Evolutionary conservation across 352 stramenopile genomes (phyloP).

Genomic region (Saprolegnia diclina): DNA sequence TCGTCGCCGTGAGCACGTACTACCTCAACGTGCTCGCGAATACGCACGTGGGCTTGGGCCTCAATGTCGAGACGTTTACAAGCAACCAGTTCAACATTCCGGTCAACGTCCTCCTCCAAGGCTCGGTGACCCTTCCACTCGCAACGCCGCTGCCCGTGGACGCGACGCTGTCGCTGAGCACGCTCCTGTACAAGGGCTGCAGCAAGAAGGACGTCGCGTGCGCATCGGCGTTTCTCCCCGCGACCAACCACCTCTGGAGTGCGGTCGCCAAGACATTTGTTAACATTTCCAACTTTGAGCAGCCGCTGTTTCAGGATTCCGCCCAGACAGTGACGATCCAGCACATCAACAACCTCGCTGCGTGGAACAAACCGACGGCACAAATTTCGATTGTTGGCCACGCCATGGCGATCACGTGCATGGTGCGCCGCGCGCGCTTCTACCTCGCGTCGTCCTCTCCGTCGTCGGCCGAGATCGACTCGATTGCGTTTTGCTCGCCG

Average conservation of each 20-base stretch:
- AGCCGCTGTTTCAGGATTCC: conserved; percentile 6
- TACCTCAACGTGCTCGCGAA: conserved; percentile 28
- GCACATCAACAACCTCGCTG: conserved; percentile 18
- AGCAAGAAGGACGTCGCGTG: conserved; percentile 24
- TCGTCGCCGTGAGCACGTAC: conserved; percentile 28
- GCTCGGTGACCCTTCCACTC: background rate
- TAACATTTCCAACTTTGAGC: conserved; percentile 26
- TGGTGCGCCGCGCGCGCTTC: conserved; percentile 25
- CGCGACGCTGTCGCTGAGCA: conserved; percentile 24
- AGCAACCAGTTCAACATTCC: conserved; percentile 29
- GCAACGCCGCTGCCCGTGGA: background rate
- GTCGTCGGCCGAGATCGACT: conserved; percentile 25
- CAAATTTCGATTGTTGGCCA: conserved; percentile 25
- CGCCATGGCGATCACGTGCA: conserved; percentile 23
- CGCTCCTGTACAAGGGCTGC: conserved; percentile 29
- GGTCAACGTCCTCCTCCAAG: conserved; percentile 29
- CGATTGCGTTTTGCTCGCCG: conserved; percentile 30
- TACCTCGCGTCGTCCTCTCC: conserved; percentile 9
- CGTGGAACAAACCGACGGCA: conserved; percentile 26
- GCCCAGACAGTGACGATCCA: background rate
- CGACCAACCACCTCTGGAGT: conserved; percentile 26
- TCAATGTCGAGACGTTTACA: conserved; percentile 27
- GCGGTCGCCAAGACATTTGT: conserved; percentile 24
- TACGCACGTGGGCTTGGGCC: conserved; percentile 25
- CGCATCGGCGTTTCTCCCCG: conserved; percentile 24